Base-by-base conservation (phyloP, 495 filamentous ascomycete species). In the Penicillium taxi region DNA sequence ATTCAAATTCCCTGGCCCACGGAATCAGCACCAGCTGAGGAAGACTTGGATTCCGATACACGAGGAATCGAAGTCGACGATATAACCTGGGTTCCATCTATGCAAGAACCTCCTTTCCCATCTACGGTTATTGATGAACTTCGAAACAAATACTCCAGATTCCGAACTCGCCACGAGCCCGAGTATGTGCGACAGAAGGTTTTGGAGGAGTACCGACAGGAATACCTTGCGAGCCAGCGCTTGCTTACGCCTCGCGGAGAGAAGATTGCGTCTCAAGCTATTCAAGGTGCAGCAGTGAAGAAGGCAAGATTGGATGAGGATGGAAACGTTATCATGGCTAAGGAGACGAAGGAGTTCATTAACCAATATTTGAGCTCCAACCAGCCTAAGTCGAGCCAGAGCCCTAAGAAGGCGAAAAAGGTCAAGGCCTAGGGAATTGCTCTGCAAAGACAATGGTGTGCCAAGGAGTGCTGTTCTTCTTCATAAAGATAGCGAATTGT, bases 71-170 rank as follows among this genome's bases (percentile, higher is more conserved):
- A 83, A 36, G 83, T 86, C 37, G 86, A 94, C 43, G 70, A 75
- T 11, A 64, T 56, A 35, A 90, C 84, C 6, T 96, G 80, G 63
- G 61, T 77, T 8, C 88, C 89, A 1, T 83, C 80, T 9, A 59
- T 96, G 9, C 63, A 84, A 2, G 56, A 67, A 9, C 70, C 82
- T 12, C 90, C 90, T n/a, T 83, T 96, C 70, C 86, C 91, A 17
- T 57, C 64, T 29, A 66, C 54, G 17, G 74, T 96, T 21, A 73
- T 96, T 45, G 84, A 96, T 56, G 90, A 96, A 69, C 69, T 96
- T 55, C 72, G 91, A 43, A 82, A 82, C 63, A 84, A 82, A 48
- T 96, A 82, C 74, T 80, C 75, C 42, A 77, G 74, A 43, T 94
- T 86, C 78, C 74, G 90, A 45, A 83, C 75, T 26, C 65, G 88